Percentiles rank a stretch among this genome's conserved stretches.
Conservation (phyloP, 345 rosid genomes). For the Populus tremula region DNA sequence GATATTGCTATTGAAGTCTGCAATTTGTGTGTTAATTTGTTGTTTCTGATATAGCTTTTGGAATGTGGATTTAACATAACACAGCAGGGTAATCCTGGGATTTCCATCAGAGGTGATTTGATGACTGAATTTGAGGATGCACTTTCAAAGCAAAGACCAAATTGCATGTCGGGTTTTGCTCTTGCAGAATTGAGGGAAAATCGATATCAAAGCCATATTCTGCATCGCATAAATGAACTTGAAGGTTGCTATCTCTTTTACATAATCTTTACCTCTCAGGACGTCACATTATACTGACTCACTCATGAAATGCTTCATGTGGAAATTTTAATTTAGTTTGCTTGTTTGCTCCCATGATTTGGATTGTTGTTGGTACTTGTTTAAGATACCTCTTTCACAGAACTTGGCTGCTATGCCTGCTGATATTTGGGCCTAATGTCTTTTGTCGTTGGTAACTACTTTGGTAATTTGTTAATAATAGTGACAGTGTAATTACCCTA, state of each 20-base stretch:
- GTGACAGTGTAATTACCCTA: background rate
- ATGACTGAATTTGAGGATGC: constrained; percentile 81
- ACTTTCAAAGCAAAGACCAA: constrained; percentile 56
- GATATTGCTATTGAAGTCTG: background rate
- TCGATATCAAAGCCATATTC: constrained; percentile 54
- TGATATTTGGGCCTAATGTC: background rate
- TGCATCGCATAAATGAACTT: constrained; percentile 72
- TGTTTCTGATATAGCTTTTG: constrained; percentile 1
- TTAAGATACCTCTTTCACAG: background rate
- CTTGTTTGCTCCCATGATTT: background rate
- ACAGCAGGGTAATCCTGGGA: constrained; percentile 41
- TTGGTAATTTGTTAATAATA: background rate
- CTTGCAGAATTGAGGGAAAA: constrained; percentile 51
- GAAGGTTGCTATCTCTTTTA: constrained; percentile 55
- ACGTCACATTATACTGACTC: constrained; percentile 3
- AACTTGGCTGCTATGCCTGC: background rate
- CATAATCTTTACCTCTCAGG: constrained; percentile 6
- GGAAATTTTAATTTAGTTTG: background rate
- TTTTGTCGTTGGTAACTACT: background rate
- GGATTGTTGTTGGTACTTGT: background rate
- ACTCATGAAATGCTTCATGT: background rate
- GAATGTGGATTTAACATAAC: constrained; percentile 15
- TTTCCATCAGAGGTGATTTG: constrained; percentile 52
- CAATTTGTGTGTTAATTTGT: constrained; percentile 1
- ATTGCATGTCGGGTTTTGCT: constrained; percentile 51